These are phyloP conservation scores for Phytopythium boreale DNA, from an alignment of 352 stramenopile species.

Conservation along the genomic window DNA sequence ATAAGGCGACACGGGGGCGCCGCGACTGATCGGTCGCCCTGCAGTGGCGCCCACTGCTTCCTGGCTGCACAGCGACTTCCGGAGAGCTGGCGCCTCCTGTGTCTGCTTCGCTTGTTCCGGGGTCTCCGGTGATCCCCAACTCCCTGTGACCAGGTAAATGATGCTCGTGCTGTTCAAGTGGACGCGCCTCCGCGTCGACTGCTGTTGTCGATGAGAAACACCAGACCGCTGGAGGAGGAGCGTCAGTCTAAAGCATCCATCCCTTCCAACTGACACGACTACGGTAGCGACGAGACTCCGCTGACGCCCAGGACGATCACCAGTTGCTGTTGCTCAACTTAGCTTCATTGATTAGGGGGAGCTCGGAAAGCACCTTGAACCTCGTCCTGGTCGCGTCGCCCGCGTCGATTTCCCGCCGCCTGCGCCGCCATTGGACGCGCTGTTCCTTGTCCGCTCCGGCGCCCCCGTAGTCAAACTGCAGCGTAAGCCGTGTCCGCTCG, in stretches of 20 bases:
- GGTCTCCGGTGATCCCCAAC: neutral
- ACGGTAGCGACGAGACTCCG: neutral
- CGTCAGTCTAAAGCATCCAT: neutral
- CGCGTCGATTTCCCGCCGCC: conserved; percentile 1
- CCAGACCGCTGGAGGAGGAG: neutral
- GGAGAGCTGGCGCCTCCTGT: too few species aligned
- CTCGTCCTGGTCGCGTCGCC: neutral
- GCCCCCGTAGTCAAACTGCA: conserved; percentile 13
- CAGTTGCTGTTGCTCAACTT: conserved; percentile 39
- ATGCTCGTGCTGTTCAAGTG: too few species aligned
- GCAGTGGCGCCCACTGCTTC: too few species aligned
- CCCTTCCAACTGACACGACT: neutral
- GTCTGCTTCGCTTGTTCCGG: too few species aligned
- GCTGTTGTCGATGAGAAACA: too few species aligned
- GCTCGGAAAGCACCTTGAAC: conserved; percentile 1
- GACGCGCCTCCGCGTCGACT: neutral
- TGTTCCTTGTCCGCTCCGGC: conserved; percentile 3
- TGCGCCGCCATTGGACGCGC: conserved; percentile 5
- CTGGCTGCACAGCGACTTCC: too few species aligned
- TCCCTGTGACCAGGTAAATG: too few species aligned
- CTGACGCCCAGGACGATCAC: neutral
- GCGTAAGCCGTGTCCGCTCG: conserved; percentile 48
- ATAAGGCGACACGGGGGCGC: too few species aligned
- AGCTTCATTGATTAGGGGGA: conserved; percentile 57
- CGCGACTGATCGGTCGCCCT: too few species aligned